Evolutionary conservation across 352 stramenopile genomes (phyloP).

Genomic region (Globisporangium uncinulatum): DNA sequence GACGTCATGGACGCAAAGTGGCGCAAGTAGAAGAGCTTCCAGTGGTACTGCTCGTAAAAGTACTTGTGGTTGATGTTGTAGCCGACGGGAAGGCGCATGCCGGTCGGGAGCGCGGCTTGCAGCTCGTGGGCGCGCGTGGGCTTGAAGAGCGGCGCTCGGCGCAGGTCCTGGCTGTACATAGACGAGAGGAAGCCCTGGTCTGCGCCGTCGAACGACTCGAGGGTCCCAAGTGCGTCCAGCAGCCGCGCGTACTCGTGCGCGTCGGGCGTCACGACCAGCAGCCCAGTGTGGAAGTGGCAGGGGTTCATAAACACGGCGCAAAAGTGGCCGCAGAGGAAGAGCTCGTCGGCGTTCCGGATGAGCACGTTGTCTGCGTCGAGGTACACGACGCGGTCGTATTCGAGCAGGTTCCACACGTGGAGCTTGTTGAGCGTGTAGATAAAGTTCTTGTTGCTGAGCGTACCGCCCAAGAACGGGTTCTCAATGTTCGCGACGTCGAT

Average conservation of each 20-base stretch:
- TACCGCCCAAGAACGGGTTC: slow-evolving; percentile 77
- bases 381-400: slow-evolving; percentile 89
- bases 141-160: slow-evolving; percentile 68
- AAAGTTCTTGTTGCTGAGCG: slow-evolving; percentile 82
- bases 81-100: slow-evolving; percentile 76
- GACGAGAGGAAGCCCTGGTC: slow-evolving; percentile 86
- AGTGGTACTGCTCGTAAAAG: slow-evolving; percentile 87
- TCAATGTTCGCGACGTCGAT: slow-evolving; percentile 85
- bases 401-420: slow-evolving; percentile 87
- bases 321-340: slow-evolving; percentile 84
- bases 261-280: slow-evolving; percentile 81
- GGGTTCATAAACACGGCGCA: slow-evolving; percentile 90
- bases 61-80: slow-evolving; percentile 93
- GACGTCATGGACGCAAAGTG: slow-evolving; percentile 87
- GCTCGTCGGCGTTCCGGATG: slow-evolving; percentile 84
- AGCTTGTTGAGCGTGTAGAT: slow-evolving; percentile 91
- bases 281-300: slow-evolving; percentile 86
- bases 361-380: slow-evolving; percentile 89
- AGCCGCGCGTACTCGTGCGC: slow-evolving; percentile 64
- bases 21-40: slow-evolving; percentile 80
- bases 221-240: slow-evolving; percentile 43
- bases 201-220: slow-evolving; percentile 74
- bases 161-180: slow-evolving; percentile 82
- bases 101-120: slow-evolving; percentile 27
- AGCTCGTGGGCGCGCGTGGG: slow-evolving; percentile 30